Base-by-base conservation (phyloP, 2,329 filamentous ascomycete genomes). In the Trichophyton simii region DNA sequence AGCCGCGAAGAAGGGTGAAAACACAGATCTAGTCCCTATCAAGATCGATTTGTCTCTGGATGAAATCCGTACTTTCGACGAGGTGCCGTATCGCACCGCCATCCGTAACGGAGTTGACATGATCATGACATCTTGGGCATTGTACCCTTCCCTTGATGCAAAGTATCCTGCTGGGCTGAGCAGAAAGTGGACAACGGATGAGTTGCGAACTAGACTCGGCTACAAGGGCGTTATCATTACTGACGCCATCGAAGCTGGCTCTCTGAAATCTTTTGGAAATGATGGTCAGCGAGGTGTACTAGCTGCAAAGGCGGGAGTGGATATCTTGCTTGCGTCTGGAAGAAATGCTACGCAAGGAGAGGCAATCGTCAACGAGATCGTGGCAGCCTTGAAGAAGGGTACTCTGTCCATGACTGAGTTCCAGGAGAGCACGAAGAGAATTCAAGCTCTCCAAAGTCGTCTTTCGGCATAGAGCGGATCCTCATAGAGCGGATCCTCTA, bases 81-180 rank as follows among this genome's bases (percentile, higher is more conserved):
- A 69, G 58, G 52, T 59, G 2, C 70, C 70, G 1, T 72, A 69
- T 22, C 57, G 57, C 0, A 38, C 62, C 8, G 67, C 68, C 1
- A 70, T 72, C 31, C 58, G 64, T 25, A 46, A 57, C 3, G 67
- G 66, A 1, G 57, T 72, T 1, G 67, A 69, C 15, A 70, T 71
- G 67, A 64, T 71, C 1, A 72, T 72, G 71, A 60, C 64, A 8
- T 72, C 71, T 3, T 71, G 69, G 71, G 68, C 69, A 13, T 15
- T 69, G 1, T 72, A 72, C 57, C 69, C 70, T 1, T 62, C 65
- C 3, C 44, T 72, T 15, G 71, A 72, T 28, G 36, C 66, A 0
- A 59, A 65, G n/a, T 64, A 65, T n/a, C 71, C 71, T 8, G 66
- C 69, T 0, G 70, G 70, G 6, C 36, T 72, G 36, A 71, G 69